A percentile compares a stretch with the other conserved stretches of the same genome.
These are phyloP conservation scores for Macroventuria anomochaeta DNA, from an alignment of 2,329 filamentous ascomycete genomes.

Conservation along the genomic window DNA sequence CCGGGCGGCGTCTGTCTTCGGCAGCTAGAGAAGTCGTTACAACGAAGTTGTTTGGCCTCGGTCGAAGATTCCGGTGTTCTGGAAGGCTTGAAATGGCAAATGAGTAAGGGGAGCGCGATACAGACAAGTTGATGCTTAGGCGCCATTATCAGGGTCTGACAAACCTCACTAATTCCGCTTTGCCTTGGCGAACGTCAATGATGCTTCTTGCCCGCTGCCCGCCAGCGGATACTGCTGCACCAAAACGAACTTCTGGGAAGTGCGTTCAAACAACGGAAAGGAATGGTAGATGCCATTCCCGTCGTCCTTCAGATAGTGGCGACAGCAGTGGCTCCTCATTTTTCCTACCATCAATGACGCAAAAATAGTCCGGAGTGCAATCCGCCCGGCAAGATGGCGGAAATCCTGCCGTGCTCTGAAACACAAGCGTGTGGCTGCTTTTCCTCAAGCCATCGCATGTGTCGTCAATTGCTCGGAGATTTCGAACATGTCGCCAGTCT, in stretches of 20 bases:
- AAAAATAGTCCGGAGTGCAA: constrained; percentile 9
- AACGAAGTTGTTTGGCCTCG: constrained; percentile 15
- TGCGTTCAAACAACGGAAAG: constrained; percentile 3
- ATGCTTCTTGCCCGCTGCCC: not conserved
- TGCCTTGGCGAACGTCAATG: not conserved
- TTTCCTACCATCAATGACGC: not conserved
- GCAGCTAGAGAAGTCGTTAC: constrained; percentile 18
- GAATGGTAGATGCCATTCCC: constrained; percentile 1
- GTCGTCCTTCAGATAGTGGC: constrained; percentile 9
- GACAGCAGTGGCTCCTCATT: not conserved
- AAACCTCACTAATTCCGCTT: constrained; percentile 5
- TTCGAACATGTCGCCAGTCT: constrained; percentile 15
- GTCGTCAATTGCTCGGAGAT: constrained; percentile 23
- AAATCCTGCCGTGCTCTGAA: constrained; percentile 12
- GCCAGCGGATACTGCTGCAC: not conserved
- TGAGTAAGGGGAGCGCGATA: constrained; percentile 12
- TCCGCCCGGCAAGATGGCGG: constrained; percentile 10
- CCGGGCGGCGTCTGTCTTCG: constrained; percentile 27
- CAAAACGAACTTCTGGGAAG: constrained; percentile 4
- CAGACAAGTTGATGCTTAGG: constrained; percentile 5
- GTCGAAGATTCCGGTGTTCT: constrained; percentile 18
- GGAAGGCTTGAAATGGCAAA: constrained; percentile 17
- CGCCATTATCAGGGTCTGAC: constrained; percentile 1
- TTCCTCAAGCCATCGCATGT: constrained; percentile 20
- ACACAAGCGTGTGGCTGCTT: constrained; percentile 17